Evolutionary conservation across 2,329 filamentous ascomycete genomes (phyloP).

Genomic region (Apiospora saccharicola): DNA sequence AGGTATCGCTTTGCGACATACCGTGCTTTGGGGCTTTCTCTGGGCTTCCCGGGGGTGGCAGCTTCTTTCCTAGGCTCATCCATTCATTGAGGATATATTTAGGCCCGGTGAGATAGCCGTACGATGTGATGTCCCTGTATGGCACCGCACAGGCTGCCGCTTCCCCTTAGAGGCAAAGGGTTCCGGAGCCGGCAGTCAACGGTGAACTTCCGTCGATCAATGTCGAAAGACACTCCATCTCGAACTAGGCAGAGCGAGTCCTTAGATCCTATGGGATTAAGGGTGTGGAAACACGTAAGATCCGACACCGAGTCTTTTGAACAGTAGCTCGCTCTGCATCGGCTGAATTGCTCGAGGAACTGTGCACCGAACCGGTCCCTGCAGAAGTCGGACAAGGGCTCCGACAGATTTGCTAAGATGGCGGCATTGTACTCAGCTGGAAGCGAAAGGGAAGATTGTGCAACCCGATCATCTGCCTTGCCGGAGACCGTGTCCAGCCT

Average conservation of each 20-base stretch:
- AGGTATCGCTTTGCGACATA: neutral
- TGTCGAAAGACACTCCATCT: neutral
- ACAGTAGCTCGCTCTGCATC: neutral
- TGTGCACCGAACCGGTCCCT: neutral
- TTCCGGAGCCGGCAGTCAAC: neutral
- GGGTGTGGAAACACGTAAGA: slow-evolving; percentile 11
- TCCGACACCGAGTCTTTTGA: slow-evolving; percentile 13
- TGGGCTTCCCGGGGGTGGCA: neutral
- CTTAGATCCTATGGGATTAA: neutral
- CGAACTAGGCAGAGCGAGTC: neutral
- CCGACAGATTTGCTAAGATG: neutral
- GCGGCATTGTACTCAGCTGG: slow-evolving; percentile 12
- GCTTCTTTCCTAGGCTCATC: neutral
- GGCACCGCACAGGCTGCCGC: neutral
- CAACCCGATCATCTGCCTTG: neutral
- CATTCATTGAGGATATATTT: slow-evolving; percentile 11
- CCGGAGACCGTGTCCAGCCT: neutral
- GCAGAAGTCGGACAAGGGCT: neutral
- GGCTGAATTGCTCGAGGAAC: neutral
- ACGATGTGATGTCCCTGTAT: slow-evolving; percentile 2
- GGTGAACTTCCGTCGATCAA: neutral
- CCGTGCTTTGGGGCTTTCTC: too few species aligned
- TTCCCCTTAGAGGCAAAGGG: neutral
- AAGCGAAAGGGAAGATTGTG: neutral
- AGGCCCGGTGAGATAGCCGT: slow-evolving; percentile 1